These are phyloP conservation scores for Phytophthora pini DNA, from an alignment of 352 stramenopile genomes.

Conservation along the genomic window DNA sequence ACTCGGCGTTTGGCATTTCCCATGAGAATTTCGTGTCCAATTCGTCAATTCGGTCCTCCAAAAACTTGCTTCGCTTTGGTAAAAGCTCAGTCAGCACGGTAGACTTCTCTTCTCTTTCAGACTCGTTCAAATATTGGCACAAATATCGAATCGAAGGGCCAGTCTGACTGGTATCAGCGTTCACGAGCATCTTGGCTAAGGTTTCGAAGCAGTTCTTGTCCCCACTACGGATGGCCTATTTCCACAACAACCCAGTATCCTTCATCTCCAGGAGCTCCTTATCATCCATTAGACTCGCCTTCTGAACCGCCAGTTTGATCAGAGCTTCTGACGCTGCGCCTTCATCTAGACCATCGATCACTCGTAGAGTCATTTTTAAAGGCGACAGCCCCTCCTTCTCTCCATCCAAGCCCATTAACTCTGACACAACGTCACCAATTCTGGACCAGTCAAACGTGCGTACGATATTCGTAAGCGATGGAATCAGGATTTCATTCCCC, in stretches of 20 bases:
- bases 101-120: background rate
- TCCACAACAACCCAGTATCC: constrained; percentile 1
- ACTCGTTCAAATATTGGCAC: background rate
- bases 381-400: background rate
- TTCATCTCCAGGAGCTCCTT: background rate
- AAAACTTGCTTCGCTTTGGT: constrained; percentile 9
- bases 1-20: constrained; percentile 19
- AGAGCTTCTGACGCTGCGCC: constrained; percentile 1
- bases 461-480: constrained; percentile 10
- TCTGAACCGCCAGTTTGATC: background rate
- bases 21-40: constrained; percentile 21
- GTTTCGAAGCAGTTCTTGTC: background rate
- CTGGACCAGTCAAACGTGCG: constrained; percentile 18
- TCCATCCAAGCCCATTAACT: background rate
- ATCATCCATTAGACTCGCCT: background rate
- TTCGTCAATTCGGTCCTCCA: constrained; percentile 10
- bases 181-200: background rate
- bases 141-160: constrained; percentile 6
- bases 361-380: constrained; percentile 9
- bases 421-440: constrained; percentile 3
- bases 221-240: background rate
- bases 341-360: constrained; percentile 13
- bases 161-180: background rate
- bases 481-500: constrained; percentile 5
- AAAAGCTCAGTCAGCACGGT: background rate